Conservation (phyloP, 306 rosid species). For the Cicer bijugum region DNA sequence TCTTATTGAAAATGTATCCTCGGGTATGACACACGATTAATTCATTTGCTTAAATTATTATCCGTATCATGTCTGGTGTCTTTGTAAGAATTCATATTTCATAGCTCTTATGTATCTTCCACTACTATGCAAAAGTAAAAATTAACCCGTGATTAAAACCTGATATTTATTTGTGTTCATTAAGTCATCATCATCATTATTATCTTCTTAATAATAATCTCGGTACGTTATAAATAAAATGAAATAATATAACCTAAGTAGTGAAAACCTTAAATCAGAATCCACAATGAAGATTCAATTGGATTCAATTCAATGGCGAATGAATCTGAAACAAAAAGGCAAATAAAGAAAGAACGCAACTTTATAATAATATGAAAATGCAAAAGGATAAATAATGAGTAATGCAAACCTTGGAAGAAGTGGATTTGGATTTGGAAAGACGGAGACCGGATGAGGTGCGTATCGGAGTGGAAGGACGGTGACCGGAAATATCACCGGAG, state of each 20-base stretch:
- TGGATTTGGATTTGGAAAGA: conserved; percentile 59
- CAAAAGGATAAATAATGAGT: conserved; percentile 22
- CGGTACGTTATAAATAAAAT: not conserved
- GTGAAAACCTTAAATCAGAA: not conserved
- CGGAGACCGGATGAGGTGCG: conserved; percentile 67
- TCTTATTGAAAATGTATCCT: no score
- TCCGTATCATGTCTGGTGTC: no score
- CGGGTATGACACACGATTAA: no score
- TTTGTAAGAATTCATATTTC: no score
- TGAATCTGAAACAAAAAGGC: not conserved
- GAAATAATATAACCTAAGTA: not conserved
- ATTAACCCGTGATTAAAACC: conserved; percentile 29
- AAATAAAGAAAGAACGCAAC: not conserved
- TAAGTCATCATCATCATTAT: not conserved
- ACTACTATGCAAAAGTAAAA: not conserved
- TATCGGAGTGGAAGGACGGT: conserved; percentile 57
- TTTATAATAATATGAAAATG: not conserved
- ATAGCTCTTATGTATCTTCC: no score
- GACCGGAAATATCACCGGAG: conserved; percentile 43
- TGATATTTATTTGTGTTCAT: conserved; percentile 9
- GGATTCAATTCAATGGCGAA: no score
- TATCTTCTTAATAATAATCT: not conserved
- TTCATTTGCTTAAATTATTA: no score
- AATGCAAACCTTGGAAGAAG: conserved; percentile 78
- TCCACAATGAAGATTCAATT: no score